Evolutionary conservation across 139 green algal genomes (phyloP).

Genomic region (Coelastrella sp.): DNA sequence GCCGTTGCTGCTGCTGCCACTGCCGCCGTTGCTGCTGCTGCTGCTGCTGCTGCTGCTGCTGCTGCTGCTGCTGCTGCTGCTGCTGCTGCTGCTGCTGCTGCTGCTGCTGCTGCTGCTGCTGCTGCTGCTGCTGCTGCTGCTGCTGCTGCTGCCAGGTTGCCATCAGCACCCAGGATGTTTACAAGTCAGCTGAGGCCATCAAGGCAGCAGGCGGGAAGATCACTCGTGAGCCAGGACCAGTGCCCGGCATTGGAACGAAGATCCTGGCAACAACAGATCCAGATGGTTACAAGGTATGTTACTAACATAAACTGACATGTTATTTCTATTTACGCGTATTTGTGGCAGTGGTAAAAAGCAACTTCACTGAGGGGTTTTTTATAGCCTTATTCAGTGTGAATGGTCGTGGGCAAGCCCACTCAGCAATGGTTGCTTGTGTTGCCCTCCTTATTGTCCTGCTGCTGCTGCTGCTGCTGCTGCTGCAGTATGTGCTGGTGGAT

Average conservation of each 20-base stretch:
- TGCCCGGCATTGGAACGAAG: constrained; percentile 73
- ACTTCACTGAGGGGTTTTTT: background rate
- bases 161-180: constrained; percentile 78
- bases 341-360: background rate
- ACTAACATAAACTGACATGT: background rate
- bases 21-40: background rate
- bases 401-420: too few species aligned
- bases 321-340: background rate
- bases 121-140: background rate
- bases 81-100: background rate
- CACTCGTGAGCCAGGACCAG: constrained; percentile 45
- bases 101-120: background rate
- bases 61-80: background rate
- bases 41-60: background rate
- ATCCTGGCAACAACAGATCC: constrained; percentile 76
- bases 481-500: constrained; percentile 75
- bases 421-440: background rate
- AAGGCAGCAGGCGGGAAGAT: constrained; percentile 72
- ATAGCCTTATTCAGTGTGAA: background rate
- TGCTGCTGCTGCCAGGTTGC: constrained; percentile 41
- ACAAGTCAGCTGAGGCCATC: constrained; percentile 87
- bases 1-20: background rate
- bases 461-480: background rate
- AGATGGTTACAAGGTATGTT: constrained; percentile 53
- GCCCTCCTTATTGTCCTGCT: background rate